These are phyloP conservation scores for Colletotrichum incanum DNA, from an alignment of 2,329 filamentous ascomycete species.

Conservation along the genomic window DNA sequence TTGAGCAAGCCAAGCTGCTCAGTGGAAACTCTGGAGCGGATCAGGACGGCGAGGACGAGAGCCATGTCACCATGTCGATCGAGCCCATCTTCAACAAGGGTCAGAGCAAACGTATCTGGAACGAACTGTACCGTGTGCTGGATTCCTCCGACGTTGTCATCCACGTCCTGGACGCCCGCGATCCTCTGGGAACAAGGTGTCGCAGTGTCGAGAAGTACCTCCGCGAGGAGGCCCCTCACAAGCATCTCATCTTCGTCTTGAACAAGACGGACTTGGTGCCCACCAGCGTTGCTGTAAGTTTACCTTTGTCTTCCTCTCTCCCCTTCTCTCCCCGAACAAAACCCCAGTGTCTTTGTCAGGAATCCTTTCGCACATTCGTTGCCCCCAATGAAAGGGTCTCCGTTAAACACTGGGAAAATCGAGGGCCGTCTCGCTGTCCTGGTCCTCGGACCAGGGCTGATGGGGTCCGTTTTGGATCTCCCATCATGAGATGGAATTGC, in stretches of 20 bases:
- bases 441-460: constrained; percentile 79
- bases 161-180: constrained; percentile 92
- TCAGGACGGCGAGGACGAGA: constrained; percentile 59
- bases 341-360: constrained; percentile 87
- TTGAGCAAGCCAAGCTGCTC: constrained; percentile 84
- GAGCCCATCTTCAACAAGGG: constrained; percentile 95
- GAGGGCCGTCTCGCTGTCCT: constrained; percentile 79
- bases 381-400: constrained; percentile 82
- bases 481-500: constrained; percentile 84
- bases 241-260: constrained; percentile 90
- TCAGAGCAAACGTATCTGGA: constrained; percentile 96
- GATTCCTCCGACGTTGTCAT: constrained; percentile 96
- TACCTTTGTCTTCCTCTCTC: constrained; percentile 37
- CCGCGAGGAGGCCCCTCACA: constrained; percentile 92
- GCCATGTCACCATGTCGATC: constrained; percentile 74
- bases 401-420: constrained; percentile 99
- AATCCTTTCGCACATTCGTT: constrained; percentile 76
- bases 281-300: constrained; percentile 93
- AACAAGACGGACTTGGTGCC: constrained; percentile 97
- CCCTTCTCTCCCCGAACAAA: constrained; percentile 54
- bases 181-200: constrained; percentile 92
- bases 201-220: constrained; percentile 87
- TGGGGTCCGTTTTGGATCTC: constrained; percentile 89
- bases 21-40: constrained; percentile 78
- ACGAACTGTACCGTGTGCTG: constrained; percentile 95